phyloP scores from a whole-genome alignment of 306 rosid genomes.

The Citrullus colocynthis region DNA sequence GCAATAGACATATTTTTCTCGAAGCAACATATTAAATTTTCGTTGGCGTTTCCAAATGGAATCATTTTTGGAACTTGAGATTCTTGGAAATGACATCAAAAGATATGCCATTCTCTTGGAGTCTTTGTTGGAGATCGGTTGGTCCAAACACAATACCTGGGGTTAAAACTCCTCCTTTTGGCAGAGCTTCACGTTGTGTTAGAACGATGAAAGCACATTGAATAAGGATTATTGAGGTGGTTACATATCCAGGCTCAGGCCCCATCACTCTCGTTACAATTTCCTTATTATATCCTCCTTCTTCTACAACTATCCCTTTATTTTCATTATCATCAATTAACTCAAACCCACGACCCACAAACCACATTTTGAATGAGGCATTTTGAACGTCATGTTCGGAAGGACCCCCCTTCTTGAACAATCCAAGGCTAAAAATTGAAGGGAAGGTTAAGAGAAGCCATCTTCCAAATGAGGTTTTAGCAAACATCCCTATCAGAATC shows the following conservation, averaged over 20 bases:
- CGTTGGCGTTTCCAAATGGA: too few relatives aligned
- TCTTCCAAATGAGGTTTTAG: slow-evolving; percentile 44
- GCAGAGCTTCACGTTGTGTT: slow-evolving; percentile 41
- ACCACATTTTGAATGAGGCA: slow-evolving; percentile 82
- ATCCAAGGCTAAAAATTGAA: slow-evolving; percentile 57
- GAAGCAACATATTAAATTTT: too few relatives aligned
- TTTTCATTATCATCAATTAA: slow-evolving; percentile 15
- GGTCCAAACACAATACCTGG: slow-evolving; percentile 77
- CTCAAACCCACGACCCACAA: slow-evolving; percentile 47
- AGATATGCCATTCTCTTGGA: slow-evolving; percentile 61
- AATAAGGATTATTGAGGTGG: slow-evolving; percentile 65
- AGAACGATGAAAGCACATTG: slow-evolving; percentile 68
- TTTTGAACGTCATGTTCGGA: slow-evolving; percentile 55
- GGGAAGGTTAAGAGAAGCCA: slow-evolving; percentile 70
- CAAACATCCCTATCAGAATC: slow-evolving; percentile 38
- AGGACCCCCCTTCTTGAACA: slow-evolving; percentile 62
- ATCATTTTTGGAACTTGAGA: too few relatives aligned
- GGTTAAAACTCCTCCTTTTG: slow-evolving; percentile 58
- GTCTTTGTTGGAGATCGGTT: slow-evolving; percentile 56
- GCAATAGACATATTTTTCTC: too few relatives aligned
- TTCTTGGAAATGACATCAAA: slow-evolving; percentile 55
- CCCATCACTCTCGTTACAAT: slow-evolving; percentile 66
- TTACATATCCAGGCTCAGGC: slow-evolving; percentile 72
- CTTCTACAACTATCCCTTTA: background rate
- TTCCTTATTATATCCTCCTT: slow-evolving; percentile 48